Base-by-base conservation (phyloP, 1,139 yeast species). In the Debaryomyces robertsiae region DNA sequence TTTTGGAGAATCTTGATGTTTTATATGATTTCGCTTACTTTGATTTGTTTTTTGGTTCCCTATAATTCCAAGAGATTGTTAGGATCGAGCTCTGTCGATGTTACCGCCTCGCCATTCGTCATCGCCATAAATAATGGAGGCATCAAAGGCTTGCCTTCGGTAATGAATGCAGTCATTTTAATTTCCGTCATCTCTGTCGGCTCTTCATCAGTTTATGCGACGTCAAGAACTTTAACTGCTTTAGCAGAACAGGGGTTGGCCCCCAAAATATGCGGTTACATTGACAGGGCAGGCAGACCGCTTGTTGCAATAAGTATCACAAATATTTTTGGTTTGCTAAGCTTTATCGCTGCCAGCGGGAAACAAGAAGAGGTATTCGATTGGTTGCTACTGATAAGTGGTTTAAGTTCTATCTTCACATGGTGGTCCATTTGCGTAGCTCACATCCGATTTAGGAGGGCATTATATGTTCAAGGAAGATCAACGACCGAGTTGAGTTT, bases 71-170 rank as follows among this genome's bases (percentile, higher is more conserved):
- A 46, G 1, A 49, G 59, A 30, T 57, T 64, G 39, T 52, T 62
- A 30, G 67, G 66, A 5, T 53, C 61, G 3, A 49, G 57, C 6
- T 51, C 58, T 16, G 63, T 58, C 6, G 67, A 61, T 38, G 65
- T 68, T 2, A 58, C 72, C 29, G 68, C 69, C 6, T 69, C 79
- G n/a, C 81, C 81, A 14, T 72, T 75, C 56, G 76, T 76, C 4
- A 66, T 74, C 46, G 82, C 83, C 6, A 68, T 79, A 41, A 70
- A 71, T 32, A 65, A 69, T 39, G 82, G 82, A 4, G 83, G 84
- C 9, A 69, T 73, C 37, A 57, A 58, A 22, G 75, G 65, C 3
- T 61, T 75, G 39, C 75, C 77, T 7, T 64, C 73, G 28, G 65
- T 71, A n/a, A 67, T 71, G 58, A 72, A 72, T 46, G 75, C 70